Evolutionary conservation across 2,329 filamentous ascomycete species (phyloP), one percentile per base, ranked within the genome.

Genomic region (Alternaria gansuensis): DNA sequence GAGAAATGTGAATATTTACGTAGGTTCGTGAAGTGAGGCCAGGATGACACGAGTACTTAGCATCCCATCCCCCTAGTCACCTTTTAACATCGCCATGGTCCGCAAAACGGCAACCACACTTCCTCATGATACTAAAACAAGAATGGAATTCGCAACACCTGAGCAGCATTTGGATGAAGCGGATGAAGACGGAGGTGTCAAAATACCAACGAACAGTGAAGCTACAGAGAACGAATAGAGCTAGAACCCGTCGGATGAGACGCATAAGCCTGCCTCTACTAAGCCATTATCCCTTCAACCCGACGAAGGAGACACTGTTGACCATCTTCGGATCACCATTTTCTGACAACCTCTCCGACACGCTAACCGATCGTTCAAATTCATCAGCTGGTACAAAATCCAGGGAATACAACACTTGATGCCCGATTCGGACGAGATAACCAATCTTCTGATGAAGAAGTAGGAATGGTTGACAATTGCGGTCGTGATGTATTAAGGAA

Each of bases 371-470:
- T 13, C 26, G 1, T 43, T 52, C 36, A 31, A 52, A 11, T 52
- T 43, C 26, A 23, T 23, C 37, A 17, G 49, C 13, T 52, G 49
- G 49, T 43, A 52, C 4, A 41, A 43, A 17, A 43, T 52, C 2
- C 17, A 23, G 5, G 37, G 17, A 23, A 2, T 52, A 8, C 28
- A 52, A 29, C 23, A 43, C 4, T 11, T 43, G 4, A 5, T 43
- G 50, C 37, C 49, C n/a, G 37, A 17, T 5, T 51, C 50, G 3
- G 13, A 41, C n/a, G 50, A 41, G 6, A 37, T 52, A 7, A 17
- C 26, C 7, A 28, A 21, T 8, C 43, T 34, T 28, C n/a, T 44
- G 37, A 34, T 5, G 11, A 43, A 52, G 10, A 52, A 44, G 5
- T 52, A 21, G 50, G 33, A 7, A 17, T 10, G 10, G 23, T 41